Percentiles rank a stretch among this genome's conserved stretches.
These are phyloP conservation scores for Ceratobasidium sp. DNA, from an alignment of 1,284 basidiomycete species.

Conservation along the genomic window DNA sequence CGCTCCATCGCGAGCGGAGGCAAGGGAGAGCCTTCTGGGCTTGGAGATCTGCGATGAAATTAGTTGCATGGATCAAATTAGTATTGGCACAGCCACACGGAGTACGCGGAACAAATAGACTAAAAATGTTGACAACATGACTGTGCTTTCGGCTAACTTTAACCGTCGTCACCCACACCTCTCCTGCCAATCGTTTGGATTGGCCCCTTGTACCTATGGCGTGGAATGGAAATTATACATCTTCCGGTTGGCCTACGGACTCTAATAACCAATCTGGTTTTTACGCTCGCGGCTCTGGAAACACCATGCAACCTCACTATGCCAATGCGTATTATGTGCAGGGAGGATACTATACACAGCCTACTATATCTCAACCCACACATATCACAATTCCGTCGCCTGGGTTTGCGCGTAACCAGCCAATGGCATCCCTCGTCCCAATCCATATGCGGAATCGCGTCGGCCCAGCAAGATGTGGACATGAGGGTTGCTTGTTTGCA, in stretches of 20 bases:
- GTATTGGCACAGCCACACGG: constrained; percentile 2
- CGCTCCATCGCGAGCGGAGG: not conserved
- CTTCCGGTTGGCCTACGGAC: constrained; percentile 9
- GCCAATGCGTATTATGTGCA: constrained; percentile 66
- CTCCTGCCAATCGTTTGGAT: not conserved
- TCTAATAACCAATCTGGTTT: constrained; percentile 15
- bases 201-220: not conserved
- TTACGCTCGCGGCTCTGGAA: constrained; percentile 10
- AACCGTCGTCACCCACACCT: too few relatives aligned
- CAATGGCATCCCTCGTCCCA: constrained; percentile 31
- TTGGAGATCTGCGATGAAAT: not conserved
- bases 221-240: constrained; percentile 2
- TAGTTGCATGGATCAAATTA: not conserved
- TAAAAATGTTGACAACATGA: not conserved
- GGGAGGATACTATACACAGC: constrained; percentile 48
- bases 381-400: constrained; percentile 48
- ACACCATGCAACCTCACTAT: constrained; percentile 64
- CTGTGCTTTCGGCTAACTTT: not conserved
- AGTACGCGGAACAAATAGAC: not conserved
- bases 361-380: constrained; percentile 30
- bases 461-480: constrained; percentile 73
- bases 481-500: constrained; percentile 77
- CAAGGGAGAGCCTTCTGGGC: not conserved
- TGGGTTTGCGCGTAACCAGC: constrained; percentile 47
- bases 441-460: constrained; percentile 51